Base-by-base conservation (phyloP, 495 filamentous ascomycete genomes). In the Baudoinia panamericana region DNA sequence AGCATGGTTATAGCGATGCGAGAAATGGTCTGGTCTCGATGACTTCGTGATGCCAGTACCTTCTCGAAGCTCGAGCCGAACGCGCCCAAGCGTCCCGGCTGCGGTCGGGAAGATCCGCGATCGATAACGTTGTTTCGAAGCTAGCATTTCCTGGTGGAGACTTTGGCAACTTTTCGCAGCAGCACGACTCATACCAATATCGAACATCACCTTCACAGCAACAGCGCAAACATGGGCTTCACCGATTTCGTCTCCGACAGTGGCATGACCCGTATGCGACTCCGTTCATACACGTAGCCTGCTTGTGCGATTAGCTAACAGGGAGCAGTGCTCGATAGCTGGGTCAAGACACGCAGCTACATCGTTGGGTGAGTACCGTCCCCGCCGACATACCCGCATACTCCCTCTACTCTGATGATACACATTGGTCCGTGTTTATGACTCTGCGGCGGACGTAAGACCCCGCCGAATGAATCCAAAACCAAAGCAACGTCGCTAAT, bases 381-480 rank as follows among this genome's bases (percentile, higher is more conserved):
- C 24, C 18, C 19, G 21, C 11, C 15, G n/a, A 34, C 35, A 36
- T 36, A 30, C 27, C 36, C 24, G 36, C 20, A 22, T 30, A 24
- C 41, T 20, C 16, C 24, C 30, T 41, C 42, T 63, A 61, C 61
- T 56, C 73, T 90, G 84, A 93, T 92, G 84, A 90, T 75, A 73
- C 54, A 74, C 59, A 78, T 84, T 92, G 84, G 87, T 93, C 87
- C 86, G 86, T 94, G 86, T 93, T 93, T 72, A 85, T 77, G 82
- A 94, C 81, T 80, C 79, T n/a, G n/a, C n/a, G n/a, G n/a, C n/a
- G n/a, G 86, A 78, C 71, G 84, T 85, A 93, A 93, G 85, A 92
- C 81, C 80, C 78, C 82, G 80, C 73, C 68, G 71, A 59, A 75
- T 77, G 87, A 88, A 72, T 85, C 28, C 18, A 87, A 70, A 75